A percentile compares a stretch with the other conserved stretches of the same genome.
phyloP scores from a whole-genome alignment of 306 rosid species.

The Pterocarpus santalinus region DNA sequence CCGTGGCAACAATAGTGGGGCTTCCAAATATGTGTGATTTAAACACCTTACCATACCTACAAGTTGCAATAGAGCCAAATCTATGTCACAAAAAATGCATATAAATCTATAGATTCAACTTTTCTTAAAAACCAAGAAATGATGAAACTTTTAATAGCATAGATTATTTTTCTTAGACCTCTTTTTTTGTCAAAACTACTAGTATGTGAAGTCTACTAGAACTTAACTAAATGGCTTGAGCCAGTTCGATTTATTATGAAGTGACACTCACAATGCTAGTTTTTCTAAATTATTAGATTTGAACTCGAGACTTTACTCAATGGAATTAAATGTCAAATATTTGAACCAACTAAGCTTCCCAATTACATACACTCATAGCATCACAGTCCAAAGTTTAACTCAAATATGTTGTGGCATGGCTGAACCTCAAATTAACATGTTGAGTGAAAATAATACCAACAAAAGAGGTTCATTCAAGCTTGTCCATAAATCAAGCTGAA shows the following conservation, averaged over 20 bases:
- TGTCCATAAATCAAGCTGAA: slow-evolving; percentile 15
- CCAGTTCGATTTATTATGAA: too few species aligned
- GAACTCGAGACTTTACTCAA: too few species aligned
- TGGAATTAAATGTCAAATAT: too few species aligned
- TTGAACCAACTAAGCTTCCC: neutral
- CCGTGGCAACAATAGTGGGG: slow-evolving; percentile 86
- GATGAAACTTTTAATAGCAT: slow-evolving; percentile 2
- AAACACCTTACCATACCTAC: slow-evolving; percentile 94
- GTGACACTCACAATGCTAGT: too few species aligned
- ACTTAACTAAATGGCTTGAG: too few species aligned
- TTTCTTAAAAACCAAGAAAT: neutral
- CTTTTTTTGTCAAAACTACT: too few species aligned
- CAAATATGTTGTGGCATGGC: neutral
- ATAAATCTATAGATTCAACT: neutral
- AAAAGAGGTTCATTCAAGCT: neutral
- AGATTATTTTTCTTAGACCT: neutral
- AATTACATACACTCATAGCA: neutral
- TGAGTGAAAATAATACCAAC: neutral
- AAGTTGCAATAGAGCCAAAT: slow-evolving; percentile 22
- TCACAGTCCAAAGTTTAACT: neutral
- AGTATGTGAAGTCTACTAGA: too few species aligned
- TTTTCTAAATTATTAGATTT: too few species aligned
- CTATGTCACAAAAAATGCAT: too few species aligned
- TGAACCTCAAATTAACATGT: slow-evolving; percentile 27
- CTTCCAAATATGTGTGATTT: slow-evolving; percentile 98